phyloP scores from a whole-genome alignment of 768 basidiomycete genomes.

The Candolleomyces aberdarensis region DNA sequence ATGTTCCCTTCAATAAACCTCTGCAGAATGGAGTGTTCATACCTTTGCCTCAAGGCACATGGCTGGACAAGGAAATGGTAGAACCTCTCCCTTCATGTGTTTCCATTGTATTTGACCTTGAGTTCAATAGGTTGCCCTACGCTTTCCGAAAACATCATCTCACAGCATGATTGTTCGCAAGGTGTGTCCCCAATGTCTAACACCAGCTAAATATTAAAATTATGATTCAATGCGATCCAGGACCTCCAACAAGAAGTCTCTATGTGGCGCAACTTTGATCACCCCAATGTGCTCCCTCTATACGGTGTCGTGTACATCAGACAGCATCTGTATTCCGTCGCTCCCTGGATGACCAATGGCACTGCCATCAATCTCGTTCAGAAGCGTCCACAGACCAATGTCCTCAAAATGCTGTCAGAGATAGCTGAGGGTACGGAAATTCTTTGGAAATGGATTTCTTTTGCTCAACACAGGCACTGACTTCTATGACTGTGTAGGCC shows the following conservation, averaged over 20 bases:
- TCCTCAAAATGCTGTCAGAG: constrained; percentile 35
- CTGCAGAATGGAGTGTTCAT: background rate
- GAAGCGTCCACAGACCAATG: constrained; percentile 27
- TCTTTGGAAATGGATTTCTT: background rate
- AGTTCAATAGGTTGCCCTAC: constrained; percentile 34
- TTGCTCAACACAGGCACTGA: background rate
- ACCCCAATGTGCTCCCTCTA: constrained; percentile 36
- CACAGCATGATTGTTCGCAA: constrained; percentile 31
- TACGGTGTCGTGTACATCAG: constrained; percentile 36
- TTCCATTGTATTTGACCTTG: background rate
- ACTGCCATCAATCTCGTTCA: constrained; percentile 34
- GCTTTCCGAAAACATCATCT: constrained; percentile 31
- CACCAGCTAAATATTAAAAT: background rate
- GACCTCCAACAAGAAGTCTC: constrained; percentile 40
- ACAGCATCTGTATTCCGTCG: constrained; percentile 36
- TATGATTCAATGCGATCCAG: constrained; percentile 18
- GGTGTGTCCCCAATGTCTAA: constrained; percentile 18
- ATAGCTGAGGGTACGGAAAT: constrained; percentile 31
- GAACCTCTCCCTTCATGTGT: background rate
- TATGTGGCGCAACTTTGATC: constrained; percentile 39
- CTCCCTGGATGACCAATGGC: constrained; percentile 44
- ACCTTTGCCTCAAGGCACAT: constrained; percentile 29
- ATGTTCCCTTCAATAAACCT: background rate
- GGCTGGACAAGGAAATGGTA: constrained; percentile 37
- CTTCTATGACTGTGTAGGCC: constrained; percentile 19